Conservation (phyloP, 768 basidiomycete genomes). For the Podaxis carcinomalis region DNA sequence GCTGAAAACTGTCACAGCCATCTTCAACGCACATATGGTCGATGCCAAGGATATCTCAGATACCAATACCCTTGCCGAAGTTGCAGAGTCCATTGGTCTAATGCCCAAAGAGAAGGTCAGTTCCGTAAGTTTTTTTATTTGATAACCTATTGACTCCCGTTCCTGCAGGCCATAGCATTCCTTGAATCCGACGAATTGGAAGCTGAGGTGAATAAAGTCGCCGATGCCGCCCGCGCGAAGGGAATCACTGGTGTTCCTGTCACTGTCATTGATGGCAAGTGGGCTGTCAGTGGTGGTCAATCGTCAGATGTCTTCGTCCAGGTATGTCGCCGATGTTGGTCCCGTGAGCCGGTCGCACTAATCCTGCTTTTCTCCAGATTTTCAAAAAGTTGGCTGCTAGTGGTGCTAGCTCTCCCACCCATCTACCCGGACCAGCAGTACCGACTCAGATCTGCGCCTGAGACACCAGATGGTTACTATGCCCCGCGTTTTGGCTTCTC, state of each 20-base stretch:
- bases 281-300: conserved; percentile 74
- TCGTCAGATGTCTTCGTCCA: conserved; percentile 66
- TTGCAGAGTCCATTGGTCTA: conserved; percentile 51
- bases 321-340: conserved; percentile 31
- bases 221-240: conserved; percentile 54
- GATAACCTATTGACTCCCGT: background rate
- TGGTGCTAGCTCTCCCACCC: conserved; percentile 29
- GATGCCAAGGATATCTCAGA: conserved; percentile 62
- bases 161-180: conserved; percentile 54
- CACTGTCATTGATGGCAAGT: conserved; percentile 74
- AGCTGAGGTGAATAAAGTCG: conserved; percentile 60
- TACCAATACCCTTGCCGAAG: conserved; percentile 49
- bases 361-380: conserved; percentile 24
- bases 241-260: conserved; percentile 80
- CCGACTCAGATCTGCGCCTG: conserved; percentile 25
- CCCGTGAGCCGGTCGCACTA: background rate
- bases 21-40: conserved; percentile 68
- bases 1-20: conserved; percentile 45
- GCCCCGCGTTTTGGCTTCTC: background rate
- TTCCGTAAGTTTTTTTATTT: conserved; percentile 9
- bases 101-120: conserved; percentile 60
- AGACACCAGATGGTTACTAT: background rate
- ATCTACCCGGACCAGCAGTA: conserved; percentile 28
- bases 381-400: conserved; percentile 48
- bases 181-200: conserved; percentile 61